phyloP scores from a whole-genome alignment of 331 rosid genomes.

The Rosa hybrid region DNA sequence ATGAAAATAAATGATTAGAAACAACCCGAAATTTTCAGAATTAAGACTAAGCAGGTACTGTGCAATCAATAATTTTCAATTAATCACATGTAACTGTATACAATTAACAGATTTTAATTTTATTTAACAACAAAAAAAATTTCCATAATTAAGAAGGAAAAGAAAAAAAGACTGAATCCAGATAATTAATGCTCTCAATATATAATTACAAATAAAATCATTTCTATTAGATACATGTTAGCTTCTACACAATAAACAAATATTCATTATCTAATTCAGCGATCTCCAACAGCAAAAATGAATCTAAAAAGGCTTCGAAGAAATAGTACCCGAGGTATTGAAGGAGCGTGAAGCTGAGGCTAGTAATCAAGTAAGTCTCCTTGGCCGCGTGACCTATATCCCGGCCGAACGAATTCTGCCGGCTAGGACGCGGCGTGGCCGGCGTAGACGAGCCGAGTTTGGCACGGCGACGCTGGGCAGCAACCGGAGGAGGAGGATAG shows the following conservation, averaged over 20 bases:
- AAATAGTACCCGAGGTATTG: slow-evolving; percentile 72
- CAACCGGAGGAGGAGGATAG: slow-evolving; percentile 23
- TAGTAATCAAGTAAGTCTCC: slow-evolving; percentile 73
- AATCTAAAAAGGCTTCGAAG: not conserved
- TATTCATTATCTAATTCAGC: not conserved
- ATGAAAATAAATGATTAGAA: slow-evolving; percentile 39
- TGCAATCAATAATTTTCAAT: not conserved
- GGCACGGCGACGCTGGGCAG: slow-evolving; percentile 28
- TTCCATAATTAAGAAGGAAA: no score
- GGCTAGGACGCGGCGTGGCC: slow-evolving; percentile 16
- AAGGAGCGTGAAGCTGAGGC: slow-evolving; percentile 76
- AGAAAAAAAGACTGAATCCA: not conserved
- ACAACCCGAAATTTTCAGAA: not conserved
- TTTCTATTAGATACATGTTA: no score
- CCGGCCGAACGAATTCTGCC: slow-evolving; percentile 42
- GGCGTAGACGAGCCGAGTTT: slow-evolving; percentile 11
- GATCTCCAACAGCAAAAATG: not conserved
- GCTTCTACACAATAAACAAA: not conserved
- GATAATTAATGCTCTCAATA: no score
- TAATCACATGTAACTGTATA: not conserved
- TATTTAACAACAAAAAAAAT: no score
- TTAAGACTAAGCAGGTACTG: not conserved
- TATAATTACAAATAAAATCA: no score
- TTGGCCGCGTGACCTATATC: slow-evolving; percentile 74
- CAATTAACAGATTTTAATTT: not conserved